Base-by-base conservation (phyloP, 208 protist species). In the Leishmania turanica region DNA sequence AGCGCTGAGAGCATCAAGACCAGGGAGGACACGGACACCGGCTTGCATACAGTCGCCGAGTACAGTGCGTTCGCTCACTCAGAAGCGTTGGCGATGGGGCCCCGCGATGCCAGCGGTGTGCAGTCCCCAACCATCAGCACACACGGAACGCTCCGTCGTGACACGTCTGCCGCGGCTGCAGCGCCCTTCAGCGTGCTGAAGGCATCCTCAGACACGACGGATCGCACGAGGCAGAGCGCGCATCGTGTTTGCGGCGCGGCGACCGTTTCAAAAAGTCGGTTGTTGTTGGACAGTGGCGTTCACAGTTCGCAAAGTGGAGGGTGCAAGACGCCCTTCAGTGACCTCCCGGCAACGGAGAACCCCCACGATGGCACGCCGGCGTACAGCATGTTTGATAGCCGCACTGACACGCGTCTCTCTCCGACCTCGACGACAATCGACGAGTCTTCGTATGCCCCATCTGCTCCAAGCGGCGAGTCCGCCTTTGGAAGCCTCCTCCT, bases 41-140 rank as follows among this genome's bases (percentile, higher is more conserved):
- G 24, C 42, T 4, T 27, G 27, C 68, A 51, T n/a, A 9, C 68
- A 8, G 37, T 51, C 1, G 54, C 21, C 1, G n/a, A 77, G 24
- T 58, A 66, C 83, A 86, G 78, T 40, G 73, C 49, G 3, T 73
- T 79, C 8, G 34, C 45, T 40, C 34, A n/a, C 2, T 53, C 27
- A 8, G 42, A 21, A 9, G 24, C 45, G 6, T 79, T 49, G 19
- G 65, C 70, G 34, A 31, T 70, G 5, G 37, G 0, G 47, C 27
- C 75, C 17, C 17, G 75, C 47, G 64, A 53, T 15, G 27, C n/a
- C 62, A n/a, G 51, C 64, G 51, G 27, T 21, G 76, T 45, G 21
- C 73, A 7, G 1, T 56, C 68, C 24, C 17, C 9, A 17, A 27
- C 42, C 49, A 24, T 37, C 54, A 21, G 17, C 0, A 24, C 2